A percentile compares a stretch with the other conserved stretches of the same genome.
phyloP scores from a whole-genome alignment of 345 rosid genomes.

The Boechera divaricarpa region DNA sequence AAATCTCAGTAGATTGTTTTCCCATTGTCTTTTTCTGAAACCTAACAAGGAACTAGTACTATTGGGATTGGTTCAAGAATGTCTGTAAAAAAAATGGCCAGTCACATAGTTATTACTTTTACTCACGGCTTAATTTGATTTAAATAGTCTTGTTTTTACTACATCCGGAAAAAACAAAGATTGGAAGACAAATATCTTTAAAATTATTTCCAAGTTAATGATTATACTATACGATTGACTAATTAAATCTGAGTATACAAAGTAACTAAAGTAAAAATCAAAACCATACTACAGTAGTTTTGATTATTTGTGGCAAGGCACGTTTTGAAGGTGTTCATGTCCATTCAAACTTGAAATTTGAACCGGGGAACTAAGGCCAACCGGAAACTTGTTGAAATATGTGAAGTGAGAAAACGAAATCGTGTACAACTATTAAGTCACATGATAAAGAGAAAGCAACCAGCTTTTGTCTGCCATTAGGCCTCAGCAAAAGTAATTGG shows the following conservation, averaged over 20 bases:
- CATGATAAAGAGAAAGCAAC: conserved; percentile 25
- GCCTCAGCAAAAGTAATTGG: too few relatives aligned
- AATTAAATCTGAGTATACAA: not conserved
- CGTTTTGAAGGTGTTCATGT: conserved; percentile 2
- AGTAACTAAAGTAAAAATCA: not conserved
- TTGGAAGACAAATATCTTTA: too few relatives aligned
- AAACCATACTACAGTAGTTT: not conserved
- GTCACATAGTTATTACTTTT: not conserved
- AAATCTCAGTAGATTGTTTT: not conserved
- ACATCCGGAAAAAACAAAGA: too few relatives aligned
- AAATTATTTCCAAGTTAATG: too few relatives aligned
- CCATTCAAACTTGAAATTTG: not conserved
- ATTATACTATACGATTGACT: not conserved
- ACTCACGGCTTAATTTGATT: too few relatives aligned
- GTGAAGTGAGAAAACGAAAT: conserved; percentile 4
- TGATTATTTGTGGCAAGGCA: not conserved
- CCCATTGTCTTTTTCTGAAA: not conserved
- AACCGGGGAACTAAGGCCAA: not conserved
- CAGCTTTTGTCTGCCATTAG: conserved; percentile 34
- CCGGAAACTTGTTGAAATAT: not conserved
- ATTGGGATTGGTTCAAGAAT: not conserved
- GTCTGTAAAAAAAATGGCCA: not conserved
- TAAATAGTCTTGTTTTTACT: too few relatives aligned
- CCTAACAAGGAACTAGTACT: not conserved
- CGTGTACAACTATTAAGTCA: conserved; percentile 27